These are phyloP conservation scores for Tubosaeta sp. DNA, from an alignment of 768 basidiomycete genomes.

Conservation along the genomic window DNA sequence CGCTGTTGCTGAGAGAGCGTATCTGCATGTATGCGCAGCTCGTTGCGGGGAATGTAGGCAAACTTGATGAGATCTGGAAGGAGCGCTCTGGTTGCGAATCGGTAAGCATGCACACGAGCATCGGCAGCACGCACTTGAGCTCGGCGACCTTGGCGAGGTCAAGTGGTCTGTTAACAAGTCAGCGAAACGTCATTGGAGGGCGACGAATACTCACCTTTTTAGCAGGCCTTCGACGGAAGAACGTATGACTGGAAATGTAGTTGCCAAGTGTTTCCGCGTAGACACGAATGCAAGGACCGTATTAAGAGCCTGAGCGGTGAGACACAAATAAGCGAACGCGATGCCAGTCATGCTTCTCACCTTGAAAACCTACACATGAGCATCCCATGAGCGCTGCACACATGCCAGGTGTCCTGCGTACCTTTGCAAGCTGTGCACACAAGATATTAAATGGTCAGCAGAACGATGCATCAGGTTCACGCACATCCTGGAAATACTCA, in stretches of 20 bases:
- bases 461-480: too few species aligned
- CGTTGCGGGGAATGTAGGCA: slow-evolving; percentile 67
- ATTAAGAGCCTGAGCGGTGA: slow-evolving; percentile 67
- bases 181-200: not conserved
- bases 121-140: slow-evolving; percentile 54
- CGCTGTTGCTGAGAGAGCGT: slow-evolving; percentile 17
- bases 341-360: slow-evolving; percentile 18
- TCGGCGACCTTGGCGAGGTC: slow-evolving; percentile 77
- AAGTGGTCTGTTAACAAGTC: slow-evolving; percentile 52
- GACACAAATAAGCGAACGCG: not conserved
- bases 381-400: not conserved
- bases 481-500: slow-evolving; percentile 55
- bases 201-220: slow-evolving; percentile 49
- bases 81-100: slow-evolving; percentile 51
- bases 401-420: slow-evolving; percentile 29
- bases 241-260: slow-evolving; percentile 71
- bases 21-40: slow-evolving; percentile 53
- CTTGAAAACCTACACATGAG: slow-evolving; percentile 39
- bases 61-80: slow-evolving; percentile 78
- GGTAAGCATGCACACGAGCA: not conserved
- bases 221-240: slow-evolving; percentile 77
- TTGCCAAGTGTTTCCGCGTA: slow-evolving; percentile 73
- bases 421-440: slow-evolving; percentile 54
- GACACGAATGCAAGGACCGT: slow-evolving; percentile 87
- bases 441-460: slow-evolving; percentile 1